Conservation (phyloP, 495 filamentous ascomycete genomes). For the Penicillium riverlandense region DNA sequence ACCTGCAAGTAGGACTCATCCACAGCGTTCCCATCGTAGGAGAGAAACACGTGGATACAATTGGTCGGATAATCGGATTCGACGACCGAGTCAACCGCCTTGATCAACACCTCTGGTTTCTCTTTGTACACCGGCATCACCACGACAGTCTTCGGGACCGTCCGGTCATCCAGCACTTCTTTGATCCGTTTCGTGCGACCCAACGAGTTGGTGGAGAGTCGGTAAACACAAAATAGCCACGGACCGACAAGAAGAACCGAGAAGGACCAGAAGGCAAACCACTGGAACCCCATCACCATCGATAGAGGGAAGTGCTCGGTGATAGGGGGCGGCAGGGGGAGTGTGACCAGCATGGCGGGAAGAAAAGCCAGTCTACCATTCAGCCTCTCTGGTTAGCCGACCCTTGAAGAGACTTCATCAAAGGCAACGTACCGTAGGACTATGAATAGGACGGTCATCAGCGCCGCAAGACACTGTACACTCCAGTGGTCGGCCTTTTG, state of each 20-base stretch:
- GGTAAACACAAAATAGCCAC: slow-evolving; percentile 90
- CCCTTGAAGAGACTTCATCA: not conserved
- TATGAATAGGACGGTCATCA: slow-evolving; percentile 69
- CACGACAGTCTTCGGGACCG: slow-evolving; percentile 91
- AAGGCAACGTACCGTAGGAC: slow-evolving; percentile 55
- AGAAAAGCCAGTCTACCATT: slow-evolving; percentile 69
- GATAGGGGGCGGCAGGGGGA: slow-evolving; percentile 72
- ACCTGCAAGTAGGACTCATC: slow-evolving; percentile 88
- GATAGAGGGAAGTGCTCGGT: slow-evolving; percentile 58
- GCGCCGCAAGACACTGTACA: slow-evolving; percentile 64
- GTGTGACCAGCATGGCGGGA: slow-evolving; percentile 89
- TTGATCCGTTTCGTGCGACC: slow-evolving; percentile 79
- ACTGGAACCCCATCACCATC: slow-evolving; percentile 70
- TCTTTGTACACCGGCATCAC: slow-evolving; percentile 99
- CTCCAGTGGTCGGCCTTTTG: slow-evolving; percentile 85
- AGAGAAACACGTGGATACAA: slow-evolving; percentile 94
- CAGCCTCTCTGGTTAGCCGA: not conserved
- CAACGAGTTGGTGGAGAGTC: slow-evolving; percentile 77
- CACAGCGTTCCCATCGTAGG: slow-evolving; percentile 85
- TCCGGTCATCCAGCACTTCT: slow-evolving; percentile 71
- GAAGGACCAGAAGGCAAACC: slow-evolving; percentile 97
- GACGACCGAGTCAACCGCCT: slow-evolving; percentile 86
- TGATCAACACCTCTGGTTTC: slow-evolving; percentile 74
- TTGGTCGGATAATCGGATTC: slow-evolving; percentile 90
- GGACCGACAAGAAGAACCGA: slow-evolving; percentile 75